Percentiles rank a stretch among this genome's conserved stretches.
Evolutionary conservation across 2,329 filamentous ascomycete genomes (phyloP).

Genomic region (Trichoderma cornu-damae): DNA sequence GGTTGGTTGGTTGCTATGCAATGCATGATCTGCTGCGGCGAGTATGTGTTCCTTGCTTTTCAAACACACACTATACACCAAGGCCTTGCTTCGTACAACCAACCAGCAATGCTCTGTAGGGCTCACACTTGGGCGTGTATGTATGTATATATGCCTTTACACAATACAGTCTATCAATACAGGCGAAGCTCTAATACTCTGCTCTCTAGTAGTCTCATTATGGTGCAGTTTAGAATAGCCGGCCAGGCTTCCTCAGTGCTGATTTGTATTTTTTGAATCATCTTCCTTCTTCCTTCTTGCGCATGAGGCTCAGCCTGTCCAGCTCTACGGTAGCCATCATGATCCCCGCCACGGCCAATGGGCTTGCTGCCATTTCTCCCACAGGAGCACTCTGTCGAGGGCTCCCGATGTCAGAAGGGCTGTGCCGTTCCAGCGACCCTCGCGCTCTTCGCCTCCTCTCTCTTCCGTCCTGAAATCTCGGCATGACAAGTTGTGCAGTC

Average conservation of each 20-base stretch:
- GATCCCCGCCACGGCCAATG: slow-evolving; percentile 28
- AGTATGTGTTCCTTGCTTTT: too few relatives aligned
- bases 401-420: slow-evolving; percentile 24
- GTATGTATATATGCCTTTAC: too few relatives aligned
- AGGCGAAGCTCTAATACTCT: not conserved
- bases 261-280: not conserved
- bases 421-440: slow-evolving; percentile 26
- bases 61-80: too few relatives aligned
- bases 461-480: slow-evolving; percentile 25
- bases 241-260: too few relatives aligned
- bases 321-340: slow-evolving; percentile 30
- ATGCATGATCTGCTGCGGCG: too few relatives aligned
- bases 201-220: not conserved
- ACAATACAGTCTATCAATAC: not conserved
- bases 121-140: too few relatives aligned
- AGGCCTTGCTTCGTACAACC: too few relatives aligned
- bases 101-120: too few relatives aligned
- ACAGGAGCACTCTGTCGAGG: slow-evolving; percentile 22
- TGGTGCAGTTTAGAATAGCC: not conserved
- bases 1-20: too few relatives aligned
- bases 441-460: slow-evolving; percentile 31
- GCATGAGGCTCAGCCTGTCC: slow-evolving; percentile 28
- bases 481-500: slow-evolving; percentile 9
- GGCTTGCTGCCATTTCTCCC: slow-evolving; percentile 23
- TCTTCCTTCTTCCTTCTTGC: not conserved